A percentile compares a stretch with the other conserved stretches of the same genome.
phyloP scores from a whole-genome alignment of 306 rosid genomes.

The Quillaja saponaria region DNA sequence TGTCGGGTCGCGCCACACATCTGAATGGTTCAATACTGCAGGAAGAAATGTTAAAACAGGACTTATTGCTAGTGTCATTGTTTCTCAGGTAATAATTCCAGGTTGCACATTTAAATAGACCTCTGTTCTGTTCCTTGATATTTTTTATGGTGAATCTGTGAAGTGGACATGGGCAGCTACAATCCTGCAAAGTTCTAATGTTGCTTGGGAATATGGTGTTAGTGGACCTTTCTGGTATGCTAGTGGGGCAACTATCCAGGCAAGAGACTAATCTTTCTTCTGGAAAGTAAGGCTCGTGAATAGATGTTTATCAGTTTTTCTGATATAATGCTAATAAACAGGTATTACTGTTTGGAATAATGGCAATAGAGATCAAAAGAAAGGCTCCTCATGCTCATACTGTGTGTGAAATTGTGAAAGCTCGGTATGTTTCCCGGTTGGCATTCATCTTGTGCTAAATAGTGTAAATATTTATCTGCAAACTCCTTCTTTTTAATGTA shows the following conservation, averaged over 20 bases:
- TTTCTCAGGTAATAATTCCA: slow-evolving; percentile 66
- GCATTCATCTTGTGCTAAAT: slow-evolving; percentile 1
- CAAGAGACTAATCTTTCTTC: slow-evolving; percentile 32
- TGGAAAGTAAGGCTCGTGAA: slow-evolving; percentile 12
- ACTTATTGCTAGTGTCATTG: slow-evolving; percentile 92
- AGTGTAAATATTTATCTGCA: background rate
- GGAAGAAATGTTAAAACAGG: slow-evolving; percentile 94
- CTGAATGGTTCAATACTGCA: slow-evolving; percentile 98
- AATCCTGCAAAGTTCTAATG: slow-evolving; percentile 88
- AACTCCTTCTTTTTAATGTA: no score
- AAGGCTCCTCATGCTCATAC: slow-evolving; percentile 96
- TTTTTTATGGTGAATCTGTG: slow-evolving; percentile 24
- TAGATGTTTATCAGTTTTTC: background rate
- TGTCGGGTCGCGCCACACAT: slow-evolving; percentile 81
- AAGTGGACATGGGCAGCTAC: slow-evolving; percentile 99
- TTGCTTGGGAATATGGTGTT: slow-evolving; percentile 93
- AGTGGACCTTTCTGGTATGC: slow-evolving; percentile 99
- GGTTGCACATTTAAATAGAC: background rate
- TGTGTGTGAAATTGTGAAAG: slow-evolving; percentile 89
- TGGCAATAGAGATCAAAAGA: slow-evolving; percentile 96
- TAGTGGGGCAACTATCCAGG: slow-evolving; percentile 96
- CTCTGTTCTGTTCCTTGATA: background rate
- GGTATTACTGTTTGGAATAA: slow-evolving; percentile 86
- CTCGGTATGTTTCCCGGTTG: slow-evolving; percentile 61
- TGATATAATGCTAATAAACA: slow-evolving; percentile 28